These are phyloP conservation scores for Caloboletus firmus DNA, from an alignment of 1,284 basidiomycete genomes.

Conservation along the genomic window DNA sequence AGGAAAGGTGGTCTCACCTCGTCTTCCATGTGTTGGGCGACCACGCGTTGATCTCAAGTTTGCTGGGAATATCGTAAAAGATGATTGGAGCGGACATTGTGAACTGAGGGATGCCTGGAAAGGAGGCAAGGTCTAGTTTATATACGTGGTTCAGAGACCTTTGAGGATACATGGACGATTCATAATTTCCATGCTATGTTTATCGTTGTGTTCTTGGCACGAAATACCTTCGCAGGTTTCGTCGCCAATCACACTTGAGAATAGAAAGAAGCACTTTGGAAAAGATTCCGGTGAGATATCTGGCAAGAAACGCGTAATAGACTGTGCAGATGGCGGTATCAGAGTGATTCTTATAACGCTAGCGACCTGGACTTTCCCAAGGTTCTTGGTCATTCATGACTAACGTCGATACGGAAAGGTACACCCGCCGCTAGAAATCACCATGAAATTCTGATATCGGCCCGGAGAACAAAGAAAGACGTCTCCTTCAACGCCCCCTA, in stretches of 20 bases:
- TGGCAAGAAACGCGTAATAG: not conserved
- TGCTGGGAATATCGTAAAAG: conserved; percentile 33
- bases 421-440: not conserved
- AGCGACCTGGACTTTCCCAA: conserved; percentile 8
- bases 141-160: conserved; percentile 11
- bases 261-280: not conserved
- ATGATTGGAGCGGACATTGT: conserved; percentile 27
- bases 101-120: not conserved
- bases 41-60: conserved; percentile 28
- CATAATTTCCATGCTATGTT: conserved; percentile 3
- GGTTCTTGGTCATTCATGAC: conserved; percentile 18
- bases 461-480: not conserved
- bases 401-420: conserved; percentile 10
- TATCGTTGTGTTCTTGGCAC: not conserved
- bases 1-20: conserved; percentile 13
- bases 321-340: not conserved
- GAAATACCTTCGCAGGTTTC: not conserved
- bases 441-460: conserved; percentile 11
- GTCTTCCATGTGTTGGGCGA: conserved; percentile 35
- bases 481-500: conserved; percentile 15
- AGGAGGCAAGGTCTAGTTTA: conserved; percentile 7
- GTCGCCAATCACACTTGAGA: not conserved
- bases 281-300: not conserved
- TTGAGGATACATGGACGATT: not conserved
- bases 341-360: not conserved